phyloP scores from a whole-genome alignment of 2,329 filamentous ascomycete genomes.

The Penicillium griseofulvum region DNA sequence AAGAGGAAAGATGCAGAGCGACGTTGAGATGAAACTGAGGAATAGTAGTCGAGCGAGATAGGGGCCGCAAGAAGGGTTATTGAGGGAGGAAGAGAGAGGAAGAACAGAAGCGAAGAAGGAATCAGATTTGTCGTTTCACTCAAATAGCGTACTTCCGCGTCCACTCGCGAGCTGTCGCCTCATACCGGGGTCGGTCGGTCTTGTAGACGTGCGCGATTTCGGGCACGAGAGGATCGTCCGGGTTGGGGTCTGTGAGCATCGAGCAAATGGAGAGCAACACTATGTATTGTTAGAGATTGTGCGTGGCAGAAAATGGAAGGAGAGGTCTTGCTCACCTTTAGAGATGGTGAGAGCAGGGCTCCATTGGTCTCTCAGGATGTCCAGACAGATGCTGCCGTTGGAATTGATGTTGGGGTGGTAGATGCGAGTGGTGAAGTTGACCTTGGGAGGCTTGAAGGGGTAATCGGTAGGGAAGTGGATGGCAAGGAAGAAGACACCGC shows the following conservation, averaged over 20 bases:
- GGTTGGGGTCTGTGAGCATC: slow-evolving; percentile 99
- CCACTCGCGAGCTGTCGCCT: slow-evolving; percentile 96
- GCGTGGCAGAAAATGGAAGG: not conserved
- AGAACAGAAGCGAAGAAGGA: slow-evolving; percentile 24
- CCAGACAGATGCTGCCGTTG: slow-evolving; percentile 97
- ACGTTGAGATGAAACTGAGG: slow-evolving; percentile 8
- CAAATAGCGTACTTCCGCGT: slow-evolving; percentile 98
- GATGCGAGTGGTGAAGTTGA: slow-evolving; percentile 99
- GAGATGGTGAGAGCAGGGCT: slow-evolving; percentile 97
- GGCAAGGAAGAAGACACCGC: slow-evolving; percentile 97
- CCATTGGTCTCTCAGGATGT: slow-evolving; percentile 99
- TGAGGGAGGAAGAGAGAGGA: not conserved
- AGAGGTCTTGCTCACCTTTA: slow-evolving; percentile 67
- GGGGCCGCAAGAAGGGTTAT: slow-evolving; percentile 4
- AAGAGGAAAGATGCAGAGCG: slow-evolving; percentile 19
- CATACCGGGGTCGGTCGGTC: slow-evolving; percentile 93
- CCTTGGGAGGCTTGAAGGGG: slow-evolving; percentile 99
- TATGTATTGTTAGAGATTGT: slow-evolving; percentile 39
- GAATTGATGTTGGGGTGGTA: slow-evolving; percentile 99
- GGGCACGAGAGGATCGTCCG: slow-evolving; percentile 95
- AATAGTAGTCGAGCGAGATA: slow-evolving; percentile 7
- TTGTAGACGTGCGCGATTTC: slow-evolving; percentile 99
- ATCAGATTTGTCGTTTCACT: slow-evolving; percentile 27
- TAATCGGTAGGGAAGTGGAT: slow-evolving; percentile 99
- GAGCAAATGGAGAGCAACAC: slow-evolving; percentile 98